These are phyloP conservation scores for Talaromyces pinophilus DNA, from an alignment of 2,329 filamentous ascomycete species.

Conservation along the genomic window DNA sequence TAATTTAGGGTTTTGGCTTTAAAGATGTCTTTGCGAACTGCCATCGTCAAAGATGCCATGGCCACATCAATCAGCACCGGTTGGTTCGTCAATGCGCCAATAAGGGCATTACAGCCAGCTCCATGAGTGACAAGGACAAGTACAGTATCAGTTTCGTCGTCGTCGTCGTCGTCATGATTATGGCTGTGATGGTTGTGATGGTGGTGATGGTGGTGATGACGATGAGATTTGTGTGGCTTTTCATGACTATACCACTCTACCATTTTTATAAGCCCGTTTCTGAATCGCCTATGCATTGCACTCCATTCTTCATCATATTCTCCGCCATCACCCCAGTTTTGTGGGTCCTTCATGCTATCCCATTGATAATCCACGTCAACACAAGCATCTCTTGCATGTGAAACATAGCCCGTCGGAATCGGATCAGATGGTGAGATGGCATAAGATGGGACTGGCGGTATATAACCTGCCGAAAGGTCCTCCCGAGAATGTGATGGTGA, in stretches of 20 bases:
- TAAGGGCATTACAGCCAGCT: slow-evolving; percentile 91
- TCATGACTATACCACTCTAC: slow-evolving; percentile 71
- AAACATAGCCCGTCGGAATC: slow-evolving; percentile 84
- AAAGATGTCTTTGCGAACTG: slow-evolving; percentile 58
- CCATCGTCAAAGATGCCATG: slow-evolving; percentile 89
- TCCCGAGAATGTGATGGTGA: slow-evolving; percentile 37
- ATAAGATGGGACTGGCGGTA: slow-evolving; percentile 76
- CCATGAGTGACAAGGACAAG: slow-evolving; percentile 90
- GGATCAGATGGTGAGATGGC: slow-evolving; percentile 76
- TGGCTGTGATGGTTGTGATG: slow-evolving; percentile 55
- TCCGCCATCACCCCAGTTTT: slow-evolving; percentile 85
- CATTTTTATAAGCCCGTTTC: slow-evolving; percentile 74
- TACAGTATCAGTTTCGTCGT: slow-evolving; percentile 71
- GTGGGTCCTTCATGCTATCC: slow-evolving; percentile 81
- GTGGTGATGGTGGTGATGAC: slow-evolving; percentile 45
- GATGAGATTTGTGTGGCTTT: slow-evolving; percentile 46
- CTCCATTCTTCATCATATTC: slow-evolving; percentile 93
- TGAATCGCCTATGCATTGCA: slow-evolving; percentile 87
- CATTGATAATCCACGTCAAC: slow-evolving; percentile 89
- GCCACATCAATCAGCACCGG: slow-evolving; percentile 88
- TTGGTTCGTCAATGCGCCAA: slow-evolving; percentile 87
- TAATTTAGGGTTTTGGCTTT: slow-evolving; percentile 22
- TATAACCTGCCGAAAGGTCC: slow-evolving; percentile 57
- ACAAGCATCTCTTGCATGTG: slow-evolving; percentile 86
- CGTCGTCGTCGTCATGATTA: slow-evolving; percentile 59